Evolutionary conservation across 371 early-diverging fungal species (phyloP).

Genomic region (Zancudomyces culisetae): DNA sequence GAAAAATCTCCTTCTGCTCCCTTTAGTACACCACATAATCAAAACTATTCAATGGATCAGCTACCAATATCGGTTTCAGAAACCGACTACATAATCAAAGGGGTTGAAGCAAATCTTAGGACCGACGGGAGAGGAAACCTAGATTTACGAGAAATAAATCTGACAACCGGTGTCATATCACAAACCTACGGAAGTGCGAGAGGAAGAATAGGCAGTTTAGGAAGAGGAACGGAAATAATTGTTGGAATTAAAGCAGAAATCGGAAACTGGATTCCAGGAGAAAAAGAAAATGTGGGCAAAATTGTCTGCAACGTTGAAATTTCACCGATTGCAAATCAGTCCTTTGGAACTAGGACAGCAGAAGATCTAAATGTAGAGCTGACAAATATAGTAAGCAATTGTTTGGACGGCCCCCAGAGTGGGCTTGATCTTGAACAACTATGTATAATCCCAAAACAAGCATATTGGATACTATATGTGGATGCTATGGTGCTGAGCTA

Average conservation of each 20-base stretch:
- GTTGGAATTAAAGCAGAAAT: slow-evolving; percentile 87
- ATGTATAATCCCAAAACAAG: slow-evolving; percentile 71
- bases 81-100: slow-evolving; percentile 61
- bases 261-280: slow-evolving; percentile 39
- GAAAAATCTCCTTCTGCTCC: too few species aligned
- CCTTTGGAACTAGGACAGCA: slow-evolving; percentile 56
- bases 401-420: slow-evolving; percentile 56
- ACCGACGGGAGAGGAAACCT: slow-evolving; percentile 67
- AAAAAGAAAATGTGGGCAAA: slow-evolving; percentile 36
- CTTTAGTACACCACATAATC: too few species aligned
- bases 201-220: slow-evolving; percentile 39
- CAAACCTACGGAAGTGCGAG: slow-evolving; percentile 76
- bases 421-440: slow-evolving; percentile 68
- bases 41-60: too few species aligned
- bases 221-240: slow-evolving; percentile 59
- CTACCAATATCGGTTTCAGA: slow-evolving; percentile 52
- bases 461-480: slow-evolving; percentile 78
- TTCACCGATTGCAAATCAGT: slow-evolving; percentile 65
- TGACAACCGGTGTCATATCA: slow-evolving; percentile 67
- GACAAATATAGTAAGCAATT: slow-evolving; percentile 55
- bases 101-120: slow-evolving; percentile 60
- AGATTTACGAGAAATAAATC: slow-evolving; percentile 51
- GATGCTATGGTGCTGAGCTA: slow-evolving; percentile 83
- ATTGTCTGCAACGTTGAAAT: slow-evolving; percentile 74
- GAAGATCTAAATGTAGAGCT: slow-evolving; percentile 68